phyloP scores from a whole-genome alignment of 306 rosid species.

The Morella rubra region DNA sequence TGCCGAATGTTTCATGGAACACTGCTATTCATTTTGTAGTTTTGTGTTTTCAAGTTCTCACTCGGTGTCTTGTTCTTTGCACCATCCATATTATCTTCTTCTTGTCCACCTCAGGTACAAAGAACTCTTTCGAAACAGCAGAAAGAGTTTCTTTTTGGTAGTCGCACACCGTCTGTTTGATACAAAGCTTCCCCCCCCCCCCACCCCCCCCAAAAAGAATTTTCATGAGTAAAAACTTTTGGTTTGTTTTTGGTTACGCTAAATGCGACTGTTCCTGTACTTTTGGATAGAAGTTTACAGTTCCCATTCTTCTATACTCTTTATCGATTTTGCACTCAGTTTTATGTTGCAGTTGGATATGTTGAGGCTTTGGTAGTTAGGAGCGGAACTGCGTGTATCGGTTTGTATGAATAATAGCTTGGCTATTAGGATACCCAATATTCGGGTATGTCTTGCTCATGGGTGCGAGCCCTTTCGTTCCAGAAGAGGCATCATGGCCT shows the following conservation, averaged over 20 bases:
- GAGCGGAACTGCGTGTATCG: background rate
- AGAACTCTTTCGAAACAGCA: too few relatives aligned
- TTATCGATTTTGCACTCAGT: background rate
- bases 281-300: background rate
- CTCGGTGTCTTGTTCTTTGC: background rate
- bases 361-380: slow-evolving; percentile 3
- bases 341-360: slow-evolving; percentile 4
- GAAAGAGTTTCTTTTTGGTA: background rate
- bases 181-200: background rate
- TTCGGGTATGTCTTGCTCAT: slow-evolving; percentile 25
- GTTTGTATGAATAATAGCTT: background rate
- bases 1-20: background rate
- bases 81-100: background rate
- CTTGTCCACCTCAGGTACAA: background rate
- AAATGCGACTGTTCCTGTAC: background rate
- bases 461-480: slow-evolving; percentile 22
- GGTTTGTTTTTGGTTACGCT: background rate
- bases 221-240: background rate
- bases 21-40: background rate
- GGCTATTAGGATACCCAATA: background rate
- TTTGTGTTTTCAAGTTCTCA: background rate
- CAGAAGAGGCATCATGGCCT: slow-evolving; percentile 14
- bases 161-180: background rate
- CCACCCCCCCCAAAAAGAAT: background rate
- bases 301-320: background rate